These are phyloP conservation scores for Cordyceps militaris DNA, from an alignment of 2,329 filamentous ascomycete species.

Conservation along the genomic window DNA sequence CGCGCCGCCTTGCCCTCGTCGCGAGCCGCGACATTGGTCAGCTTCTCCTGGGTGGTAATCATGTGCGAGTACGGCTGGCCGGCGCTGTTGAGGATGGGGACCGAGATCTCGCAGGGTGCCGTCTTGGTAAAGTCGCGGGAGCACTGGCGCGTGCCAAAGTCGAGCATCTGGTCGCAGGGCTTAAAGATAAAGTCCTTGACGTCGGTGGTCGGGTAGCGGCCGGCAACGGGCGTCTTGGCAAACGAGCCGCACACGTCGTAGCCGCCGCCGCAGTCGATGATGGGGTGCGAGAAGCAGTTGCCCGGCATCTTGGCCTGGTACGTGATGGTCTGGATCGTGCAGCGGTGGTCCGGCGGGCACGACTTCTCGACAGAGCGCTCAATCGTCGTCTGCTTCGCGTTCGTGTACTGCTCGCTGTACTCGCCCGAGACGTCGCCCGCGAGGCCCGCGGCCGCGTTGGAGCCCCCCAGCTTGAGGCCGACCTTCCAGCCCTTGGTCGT, in stretches of 20 bases:
- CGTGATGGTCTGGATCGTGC: slow-evolving; percentile 1
- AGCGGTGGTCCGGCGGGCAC: neutral
- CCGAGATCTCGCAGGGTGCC: neutral
- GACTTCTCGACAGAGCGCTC: neutral
- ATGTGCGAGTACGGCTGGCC: neutral
- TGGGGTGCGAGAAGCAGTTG: neutral
- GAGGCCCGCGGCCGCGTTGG: neutral
- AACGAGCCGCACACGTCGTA: neutral
- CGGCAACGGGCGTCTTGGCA: neutral
- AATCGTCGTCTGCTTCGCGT: neutral
- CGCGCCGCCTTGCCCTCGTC: neutral
- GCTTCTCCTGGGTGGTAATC: neutral
- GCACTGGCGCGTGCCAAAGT: neutral
- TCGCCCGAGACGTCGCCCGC: neutral
- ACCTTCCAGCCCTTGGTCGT: neutral
- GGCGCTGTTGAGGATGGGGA: neutral
- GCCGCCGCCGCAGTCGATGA: neutral
- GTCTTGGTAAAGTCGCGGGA: neutral
- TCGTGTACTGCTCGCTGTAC: neutral
- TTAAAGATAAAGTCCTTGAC: neutral
- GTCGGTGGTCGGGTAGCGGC: neutral
- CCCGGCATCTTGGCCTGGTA: neutral
- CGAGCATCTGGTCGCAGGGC: neutral
- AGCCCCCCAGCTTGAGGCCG: neutral
- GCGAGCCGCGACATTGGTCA: neutral